A percentile compares a stretch with the other conserved stretches of the same genome.
Evolutionary conservation across 768 basidiomycete species (phyloP).

Genomic region (Mycena chlorophos): DNA sequence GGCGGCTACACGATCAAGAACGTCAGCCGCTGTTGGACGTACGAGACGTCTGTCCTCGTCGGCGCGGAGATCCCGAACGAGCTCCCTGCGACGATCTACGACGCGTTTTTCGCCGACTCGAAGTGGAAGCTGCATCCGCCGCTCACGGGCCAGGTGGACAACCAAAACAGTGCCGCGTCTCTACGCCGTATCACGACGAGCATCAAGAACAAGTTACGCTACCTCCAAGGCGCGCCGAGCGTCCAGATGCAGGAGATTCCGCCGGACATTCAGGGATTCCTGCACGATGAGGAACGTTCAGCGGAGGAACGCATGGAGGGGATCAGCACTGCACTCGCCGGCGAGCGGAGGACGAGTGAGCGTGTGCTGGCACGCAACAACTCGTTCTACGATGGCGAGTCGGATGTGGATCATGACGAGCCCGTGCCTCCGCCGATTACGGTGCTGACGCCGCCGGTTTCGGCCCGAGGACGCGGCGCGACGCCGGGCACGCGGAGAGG

Average conservation of each 20-base stretch:
- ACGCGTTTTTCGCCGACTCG: slow-evolving; percentile 88
- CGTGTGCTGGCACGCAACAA: slow-evolving; percentile 60
- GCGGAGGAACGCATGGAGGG: slow-evolving; percentile 75
- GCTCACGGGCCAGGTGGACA: slow-evolving; percentile 87
- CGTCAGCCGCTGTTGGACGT: slow-evolving; percentile 98
- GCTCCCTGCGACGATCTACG: slow-evolving; percentile 87
- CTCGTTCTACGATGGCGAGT: slow-evolving; percentile 71
- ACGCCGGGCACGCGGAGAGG: slow-evolving; percentile 15
- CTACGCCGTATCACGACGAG: slow-evolving; percentile 86
- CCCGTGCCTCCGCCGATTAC: slow-evolving; percentile 25
- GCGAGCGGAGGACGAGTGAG: slow-evolving; percentile 56
- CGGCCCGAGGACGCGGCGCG: slow-evolving; percentile 19
- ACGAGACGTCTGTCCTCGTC: slow-evolving; percentile 93
- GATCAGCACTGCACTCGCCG: slow-evolving; percentile 51
- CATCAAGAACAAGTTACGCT: slow-evolving; percentile 85
- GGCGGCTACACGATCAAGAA: slow-evolving; percentile 98
- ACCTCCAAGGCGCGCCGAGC: slow-evolving; percentile 93
- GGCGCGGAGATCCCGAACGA: slow-evolving; percentile 82
- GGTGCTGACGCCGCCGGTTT: slow-evolving; percentile 25
- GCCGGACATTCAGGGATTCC: slow-evolving; percentile 78
- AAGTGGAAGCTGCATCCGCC: slow-evolving; percentile 94
- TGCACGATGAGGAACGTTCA: slow-evolving; percentile 70
- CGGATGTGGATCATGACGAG: slow-evolving; percentile 60
- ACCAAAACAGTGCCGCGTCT: slow-evolving; percentile 81
- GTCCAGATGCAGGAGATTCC: slow-evolving; percentile 97